Evolutionary conservation across 768 basidiomycete genomes (phyloP), one percentile per base, ranked within the genome.

Genomic region (Hygrophorus russula): DNA sequence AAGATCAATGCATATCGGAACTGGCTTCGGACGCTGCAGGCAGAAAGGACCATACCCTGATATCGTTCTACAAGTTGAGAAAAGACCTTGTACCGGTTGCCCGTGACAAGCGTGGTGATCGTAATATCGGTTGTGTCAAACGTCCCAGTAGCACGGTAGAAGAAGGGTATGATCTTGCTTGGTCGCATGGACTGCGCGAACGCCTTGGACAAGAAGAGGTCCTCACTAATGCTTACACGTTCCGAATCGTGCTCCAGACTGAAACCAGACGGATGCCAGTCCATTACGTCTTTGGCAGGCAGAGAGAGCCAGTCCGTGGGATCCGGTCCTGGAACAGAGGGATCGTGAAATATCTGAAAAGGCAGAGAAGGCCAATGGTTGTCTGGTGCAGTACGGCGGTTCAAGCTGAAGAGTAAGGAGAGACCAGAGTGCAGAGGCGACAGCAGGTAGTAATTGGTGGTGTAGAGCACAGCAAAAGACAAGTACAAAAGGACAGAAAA

Each of bases 31-130:
- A 39, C n/a, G 15, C 34, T 24, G 19, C 27, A 31, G 18, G 13
- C 12, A 36, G 36, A 44, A 13, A 4, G 40, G 8, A 6, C 47
- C 66, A 36, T 47, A 83, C 87, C 88, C 67, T 74, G 68, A 57
- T 91, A 89, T n/a, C 70, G 74, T 56, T 79, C 73, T 5, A 80
- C 81, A n/a, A 91, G 66, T 38, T 76, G 71, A 14, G 69, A 67
- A 51, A 91, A 77, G 24, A 82, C 82, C 36, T 76, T 66, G 58
- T 88, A 82, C 13, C 89, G 71, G 51, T 84, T 82, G 53, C 74
- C 76, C 2, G 89, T 91, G 29, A 91, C 80, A 27, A 90, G 69
- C 0, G 89, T 92, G 0, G 89, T 85, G 44, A 92, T 77, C 2
- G 89, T 91, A 41, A 92, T 77, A 48, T 89, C 87, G 30, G 81